Evolutionary conservation across 106 monocot species (phyloP).

Genomic region (Dendrobium officinale): DNA sequence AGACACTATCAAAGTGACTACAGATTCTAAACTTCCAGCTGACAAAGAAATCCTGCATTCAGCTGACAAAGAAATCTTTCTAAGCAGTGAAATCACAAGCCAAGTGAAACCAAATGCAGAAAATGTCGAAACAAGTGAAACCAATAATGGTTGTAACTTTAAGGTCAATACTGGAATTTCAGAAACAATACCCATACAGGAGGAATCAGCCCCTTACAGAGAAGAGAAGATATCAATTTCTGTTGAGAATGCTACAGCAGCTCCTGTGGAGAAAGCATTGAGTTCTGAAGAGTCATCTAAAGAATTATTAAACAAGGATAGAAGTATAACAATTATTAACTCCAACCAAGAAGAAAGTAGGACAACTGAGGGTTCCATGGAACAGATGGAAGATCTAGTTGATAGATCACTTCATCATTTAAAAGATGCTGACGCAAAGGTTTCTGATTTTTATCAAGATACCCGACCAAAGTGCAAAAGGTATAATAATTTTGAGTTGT

Average conservation of each 20-base stretch:
- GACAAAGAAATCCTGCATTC: slow-evolving; percentile 11
- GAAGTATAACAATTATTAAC: no score
- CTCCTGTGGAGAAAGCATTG: slow-evolving; percentile 17
- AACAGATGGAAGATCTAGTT: no score
- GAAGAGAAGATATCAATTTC: slow-evolving; percentile 20
- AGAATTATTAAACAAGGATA: neutral
- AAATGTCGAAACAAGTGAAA: slow-evolving; percentile 15
- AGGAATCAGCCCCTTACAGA: slow-evolving; percentile 13
- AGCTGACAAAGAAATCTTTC: slow-evolving; percentile 12
- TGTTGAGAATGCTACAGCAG: slow-evolving; percentile 4
- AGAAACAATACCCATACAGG: slow-evolving; percentile 12
- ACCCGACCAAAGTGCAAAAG: no score
- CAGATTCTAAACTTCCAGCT: slow-evolving; percentile 16
- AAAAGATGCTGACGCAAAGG: no score
- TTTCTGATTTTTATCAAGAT: no score
- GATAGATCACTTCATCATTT: no score
- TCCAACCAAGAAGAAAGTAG: no score
- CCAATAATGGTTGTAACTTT: slow-evolving; percentile 6
- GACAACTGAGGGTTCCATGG: no score
- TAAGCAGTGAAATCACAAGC: slow-evolving; percentile 13
- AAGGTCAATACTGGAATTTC: slow-evolving; percentile 9
- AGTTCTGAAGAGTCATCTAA: slow-evolving; percentile 15
- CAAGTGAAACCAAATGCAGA: slow-evolving; percentile 15
- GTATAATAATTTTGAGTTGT: no score
- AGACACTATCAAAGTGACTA: slow-evolving; percentile 7